Conservation (phyloP, 352 stramenopile genomes). For the Phytopythium vexans region DNA sequence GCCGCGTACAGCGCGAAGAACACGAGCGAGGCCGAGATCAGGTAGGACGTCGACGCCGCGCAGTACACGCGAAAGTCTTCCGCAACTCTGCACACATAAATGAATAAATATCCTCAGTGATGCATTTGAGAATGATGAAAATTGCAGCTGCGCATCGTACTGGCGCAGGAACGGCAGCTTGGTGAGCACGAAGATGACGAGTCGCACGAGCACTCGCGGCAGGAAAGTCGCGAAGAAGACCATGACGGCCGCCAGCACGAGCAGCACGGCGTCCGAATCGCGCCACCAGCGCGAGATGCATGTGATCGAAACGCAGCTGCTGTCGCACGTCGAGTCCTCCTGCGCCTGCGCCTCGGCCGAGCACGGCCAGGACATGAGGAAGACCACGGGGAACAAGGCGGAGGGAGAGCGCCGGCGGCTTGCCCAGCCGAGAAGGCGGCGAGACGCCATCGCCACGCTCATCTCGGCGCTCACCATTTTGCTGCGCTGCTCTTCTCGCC, state of each 20-base stretch:
- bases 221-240: constrained; percentile 88
- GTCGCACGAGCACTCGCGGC: constrained; percentile 74
- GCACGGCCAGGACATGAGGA: neutral
- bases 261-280: constrained; percentile 21
- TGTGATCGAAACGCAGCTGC: constrained; percentile 38
- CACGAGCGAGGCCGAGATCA: constrained; percentile 82
- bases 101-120: neutral
- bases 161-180: constrained; percentile 84
- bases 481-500: too few relatives aligned
- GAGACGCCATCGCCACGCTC: too few relatives aligned
- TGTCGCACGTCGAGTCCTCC: constrained; percentile 14
- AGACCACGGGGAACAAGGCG: too few relatives aligned
- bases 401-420: too few relatives aligned
- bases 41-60: constrained; percentile 73
- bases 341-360: neutral
- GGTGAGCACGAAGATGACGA: constrained; percentile 84
- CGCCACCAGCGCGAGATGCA: constrained; percentile 66
- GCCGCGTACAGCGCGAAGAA: constrained; percentile 54
- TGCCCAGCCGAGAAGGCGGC: too few relatives aligned
- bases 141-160: constrained; percentile 25
- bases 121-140: neutral
- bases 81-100: constrained; percentile 39
- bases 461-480: too few relatives aligned
- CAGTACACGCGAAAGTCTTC: constrained; percentile 82
- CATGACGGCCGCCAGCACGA: constrained; percentile 65